These are phyloP conservation scores for Boletus hoseneyae DNA, from an alignment of 1,284 basidiomycete genomes.

Conservation along the genomic window DNA sequence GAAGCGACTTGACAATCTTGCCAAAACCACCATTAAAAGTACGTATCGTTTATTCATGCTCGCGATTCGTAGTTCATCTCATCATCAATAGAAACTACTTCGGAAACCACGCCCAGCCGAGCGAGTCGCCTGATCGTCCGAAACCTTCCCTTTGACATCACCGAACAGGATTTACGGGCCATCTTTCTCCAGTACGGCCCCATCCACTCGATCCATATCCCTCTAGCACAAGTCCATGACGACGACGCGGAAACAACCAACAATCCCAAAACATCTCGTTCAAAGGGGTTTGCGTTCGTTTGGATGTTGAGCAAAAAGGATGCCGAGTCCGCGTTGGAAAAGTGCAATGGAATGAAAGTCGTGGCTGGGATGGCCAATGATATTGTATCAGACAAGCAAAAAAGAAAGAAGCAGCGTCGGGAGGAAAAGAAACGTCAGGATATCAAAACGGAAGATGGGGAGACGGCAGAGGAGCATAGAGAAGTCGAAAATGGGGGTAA, in stretches of 20 bases:
- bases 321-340: constrained; percentile 81
- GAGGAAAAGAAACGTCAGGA: constrained; percentile 51
- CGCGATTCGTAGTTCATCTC: constrained; percentile 13
- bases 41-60: not conserved
- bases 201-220: constrained; percentile 84
- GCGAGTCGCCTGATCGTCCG: constrained; percentile 88
- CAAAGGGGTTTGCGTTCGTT: constrained; percentile 92
- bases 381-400: constrained; percentile 70
- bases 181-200: constrained; percentile 89
- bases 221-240: constrained; percentile 36
- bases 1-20: constrained; percentile 76
- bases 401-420: constrained; percentile 64
- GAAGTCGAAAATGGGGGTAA: constrained; percentile 32
- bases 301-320: constrained; percentile 90
- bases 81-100: constrained; percentile 24
- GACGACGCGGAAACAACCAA: constrained; percentile 33
- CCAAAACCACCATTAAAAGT: constrained; percentile 43
- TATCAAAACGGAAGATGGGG: constrained; percentile 33
- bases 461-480: constrained; percentile 39
- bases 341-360: constrained; percentile 78
- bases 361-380: constrained; percentile 64
- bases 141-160: constrained; percentile 83
- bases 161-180: constrained; percentile 83
- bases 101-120: constrained; percentile 41
- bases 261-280: constrained; percentile 31